Evolutionary conservation across 1,284 basidiomycete species (phyloP).

Genomic region (Phenoliferia sp.): DNA sequence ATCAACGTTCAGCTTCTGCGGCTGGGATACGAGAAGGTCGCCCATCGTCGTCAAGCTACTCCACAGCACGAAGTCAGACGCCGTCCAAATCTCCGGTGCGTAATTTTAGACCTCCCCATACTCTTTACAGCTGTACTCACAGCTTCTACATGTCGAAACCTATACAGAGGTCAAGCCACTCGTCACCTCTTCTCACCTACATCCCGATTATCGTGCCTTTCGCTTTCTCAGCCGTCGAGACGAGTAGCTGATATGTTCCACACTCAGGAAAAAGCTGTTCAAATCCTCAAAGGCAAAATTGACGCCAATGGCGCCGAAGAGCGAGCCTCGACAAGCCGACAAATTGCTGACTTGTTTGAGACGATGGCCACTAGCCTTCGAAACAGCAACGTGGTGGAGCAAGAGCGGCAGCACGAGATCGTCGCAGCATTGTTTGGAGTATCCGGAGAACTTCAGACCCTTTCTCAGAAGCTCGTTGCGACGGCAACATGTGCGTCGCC

Average conservation of each 20-base stretch:
- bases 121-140: neutral
- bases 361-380: neutral
- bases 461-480: neutral
- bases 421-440: neutral
- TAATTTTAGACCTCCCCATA: neutral
- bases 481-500: neutral
- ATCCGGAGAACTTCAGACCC: neutral
- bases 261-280: neutral
- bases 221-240: neutral
- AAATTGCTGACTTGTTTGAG: neutral
- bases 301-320: neutral
- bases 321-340: neutral
- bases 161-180: neutral
- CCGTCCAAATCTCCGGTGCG: neutral
- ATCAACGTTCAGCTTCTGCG: neutral
- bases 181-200: neutral
- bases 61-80: neutral
- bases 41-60: neutral
- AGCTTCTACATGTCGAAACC: neutral
- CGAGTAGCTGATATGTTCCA: neutral
- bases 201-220: neutral
- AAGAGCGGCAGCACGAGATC: neutral
- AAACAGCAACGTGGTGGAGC: neutral
- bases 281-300: neutral
- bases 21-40: neutral